Conservation (phyloP, 768 basidiomycete genomes). For the Rossbeevera mucosa region DNA sequence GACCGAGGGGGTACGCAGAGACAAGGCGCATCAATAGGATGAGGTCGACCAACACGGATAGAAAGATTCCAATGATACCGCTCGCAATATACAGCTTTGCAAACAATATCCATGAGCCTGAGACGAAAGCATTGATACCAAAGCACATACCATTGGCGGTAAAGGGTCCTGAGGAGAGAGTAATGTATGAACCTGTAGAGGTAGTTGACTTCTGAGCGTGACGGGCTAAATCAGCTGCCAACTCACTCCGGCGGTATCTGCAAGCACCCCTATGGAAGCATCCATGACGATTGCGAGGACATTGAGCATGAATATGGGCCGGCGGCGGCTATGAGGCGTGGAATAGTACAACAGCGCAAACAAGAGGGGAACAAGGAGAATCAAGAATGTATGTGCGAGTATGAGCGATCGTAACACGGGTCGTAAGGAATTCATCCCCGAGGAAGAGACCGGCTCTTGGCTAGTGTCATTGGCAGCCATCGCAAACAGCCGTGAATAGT, state of each 20-base stretch:
- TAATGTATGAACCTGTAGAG: conserved; percentile 26
- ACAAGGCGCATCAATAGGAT: conserved; percentile 27
- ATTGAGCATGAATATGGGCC: conserved; percentile 30
- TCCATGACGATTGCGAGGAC: conserved; percentile 19
- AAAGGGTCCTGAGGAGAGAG: conserved; percentile 21
- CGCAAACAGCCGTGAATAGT: neutral
- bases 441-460: neutral
- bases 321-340: conserved; percentile 19
- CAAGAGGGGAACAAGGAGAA: conserved; percentile 29
- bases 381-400: conserved; percentile 29
- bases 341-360: conserved; percentile 31
- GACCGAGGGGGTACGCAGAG: conserved; percentile 23
- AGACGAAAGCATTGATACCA: neutral
- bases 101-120: neutral
- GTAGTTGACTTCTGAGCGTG: neutral
- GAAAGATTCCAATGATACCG: conserved; percentile 27
- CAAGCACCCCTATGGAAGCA: conserved; percentile 18
- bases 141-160: conserved; percentile 15
- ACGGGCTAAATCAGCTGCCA: neutral
- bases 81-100: conserved; percentile 24
- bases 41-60: conserved; percentile 28
- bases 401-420: conserved; percentile 12
- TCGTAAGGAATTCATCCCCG: neutral
- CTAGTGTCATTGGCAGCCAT: neutral
- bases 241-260: conserved; percentile 21